Conservation (phyloP, 1,284 basidiomycete genomes). For the Tilletia horrida region DNA sequence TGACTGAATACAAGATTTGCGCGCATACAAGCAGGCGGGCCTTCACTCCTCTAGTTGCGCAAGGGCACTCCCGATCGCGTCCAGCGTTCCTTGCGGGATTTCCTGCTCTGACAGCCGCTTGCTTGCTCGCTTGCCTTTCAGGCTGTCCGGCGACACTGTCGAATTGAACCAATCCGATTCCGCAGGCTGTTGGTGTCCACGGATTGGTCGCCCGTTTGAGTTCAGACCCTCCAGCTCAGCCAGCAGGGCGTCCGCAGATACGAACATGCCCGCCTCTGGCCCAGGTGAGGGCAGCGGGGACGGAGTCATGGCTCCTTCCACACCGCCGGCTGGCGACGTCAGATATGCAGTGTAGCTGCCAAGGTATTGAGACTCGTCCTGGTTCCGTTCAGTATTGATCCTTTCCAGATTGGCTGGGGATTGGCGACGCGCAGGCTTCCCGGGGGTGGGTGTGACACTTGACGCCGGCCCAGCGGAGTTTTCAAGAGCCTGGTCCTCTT, state of each 20-base stretch:
- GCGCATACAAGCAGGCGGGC: too few relatives aligned
- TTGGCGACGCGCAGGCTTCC: neutral
- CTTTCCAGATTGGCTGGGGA: neutral
- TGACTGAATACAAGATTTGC: too few relatives aligned
- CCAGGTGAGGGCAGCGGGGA: conserved; percentile 11
- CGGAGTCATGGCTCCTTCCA: neutral
- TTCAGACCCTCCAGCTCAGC: neutral
- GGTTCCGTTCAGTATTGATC: too few relatives aligned
- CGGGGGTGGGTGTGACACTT: too few relatives aligned
- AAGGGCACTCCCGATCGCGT: conserved; percentile 11
- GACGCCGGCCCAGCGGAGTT: too few relatives aligned
- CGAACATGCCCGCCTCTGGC: conserved; percentile 17
- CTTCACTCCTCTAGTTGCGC: conserved; percentile 10
- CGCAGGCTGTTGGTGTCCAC: neutral
- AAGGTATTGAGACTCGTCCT: too few relatives aligned
- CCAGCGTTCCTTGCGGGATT: neutral
- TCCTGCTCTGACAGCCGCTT: neutral
- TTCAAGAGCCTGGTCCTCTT: neutral
- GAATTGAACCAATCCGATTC: neutral
- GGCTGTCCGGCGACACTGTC: neutral
- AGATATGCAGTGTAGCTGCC: too few relatives aligned
- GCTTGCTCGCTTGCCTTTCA: neutral
- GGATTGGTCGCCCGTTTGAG: neutral
- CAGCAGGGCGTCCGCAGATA: conserved; percentile 11
- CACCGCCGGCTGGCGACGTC: too few relatives aligned